Conservation (phyloP, 139 green algal genomes). For the Chlamydomonas incerta region DNA sequence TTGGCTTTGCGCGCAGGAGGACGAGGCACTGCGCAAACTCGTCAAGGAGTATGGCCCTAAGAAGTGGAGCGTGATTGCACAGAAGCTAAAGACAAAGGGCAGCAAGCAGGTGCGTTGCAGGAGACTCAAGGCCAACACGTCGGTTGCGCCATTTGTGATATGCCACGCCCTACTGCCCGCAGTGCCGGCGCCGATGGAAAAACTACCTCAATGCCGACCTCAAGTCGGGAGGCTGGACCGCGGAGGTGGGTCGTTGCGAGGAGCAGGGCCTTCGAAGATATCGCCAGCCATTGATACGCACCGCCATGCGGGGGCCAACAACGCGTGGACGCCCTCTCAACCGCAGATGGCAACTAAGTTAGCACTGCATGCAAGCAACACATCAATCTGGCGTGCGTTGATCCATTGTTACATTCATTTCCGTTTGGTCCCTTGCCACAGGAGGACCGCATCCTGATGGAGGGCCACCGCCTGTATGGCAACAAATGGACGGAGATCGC, state of each 20-base stretch:
- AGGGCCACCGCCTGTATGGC: conserved; percentile 63
- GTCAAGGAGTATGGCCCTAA: conserved; percentile 76
- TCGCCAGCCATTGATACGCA: too few species aligned
- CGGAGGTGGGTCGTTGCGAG: conserved; percentile 39
- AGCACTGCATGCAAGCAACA: too few species aligned
- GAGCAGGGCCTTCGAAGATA: too few species aligned
- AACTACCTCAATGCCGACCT: conserved; percentile 77
- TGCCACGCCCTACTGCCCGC: neutral
- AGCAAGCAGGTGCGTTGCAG: conserved; percentile 73
- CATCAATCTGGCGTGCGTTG: too few species aligned
- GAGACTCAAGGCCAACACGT: too few species aligned
- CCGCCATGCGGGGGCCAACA: too few species aligned
- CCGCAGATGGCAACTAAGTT: too few species aligned
- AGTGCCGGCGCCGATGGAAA: conserved; percentile 82
- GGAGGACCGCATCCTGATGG: conserved; percentile 70
- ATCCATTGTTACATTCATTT: neutral
- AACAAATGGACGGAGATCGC: conserved; percentile 87
- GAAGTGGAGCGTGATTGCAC: conserved; percentile 73
- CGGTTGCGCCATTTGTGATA: too few species aligned
- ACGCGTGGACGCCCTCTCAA: too few species aligned
- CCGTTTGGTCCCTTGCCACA: conserved; percentile 16
- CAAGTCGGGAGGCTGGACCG: conserved; percentile 72
- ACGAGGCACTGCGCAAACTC: conserved; percentile 69
- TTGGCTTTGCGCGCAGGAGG: conserved; percentile 58
- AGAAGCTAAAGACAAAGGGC: conserved; percentile 66